A percentile compares a stretch with the other conserved stretches of the same genome.
Conservation (phyloP, 371 early-diverging fungal species). For the Mortierella sp. region DNA sequence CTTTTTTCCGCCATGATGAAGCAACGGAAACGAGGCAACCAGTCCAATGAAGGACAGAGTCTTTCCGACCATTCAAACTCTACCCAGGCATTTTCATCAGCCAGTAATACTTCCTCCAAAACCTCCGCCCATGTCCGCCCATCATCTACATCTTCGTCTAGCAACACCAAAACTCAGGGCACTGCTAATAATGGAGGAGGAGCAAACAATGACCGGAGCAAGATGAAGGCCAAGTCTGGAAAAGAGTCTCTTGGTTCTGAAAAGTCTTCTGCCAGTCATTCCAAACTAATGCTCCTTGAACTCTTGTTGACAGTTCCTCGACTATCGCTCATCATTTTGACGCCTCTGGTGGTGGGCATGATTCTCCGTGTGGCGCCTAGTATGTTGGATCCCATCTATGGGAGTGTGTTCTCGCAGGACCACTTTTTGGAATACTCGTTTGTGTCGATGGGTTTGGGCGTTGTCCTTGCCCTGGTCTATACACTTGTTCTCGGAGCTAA, state of each 20-base stretch:
- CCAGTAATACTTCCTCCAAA: background rate
- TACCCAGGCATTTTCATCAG: background rate
- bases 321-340: conserved; percentile 49
- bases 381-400: conserved; percentile 68
- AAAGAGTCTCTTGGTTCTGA: conserved; percentile 1
- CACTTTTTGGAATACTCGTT: conserved; percentile 46
- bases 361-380: conserved; percentile 57
- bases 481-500: conserved; percentile 9
- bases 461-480: conserved; percentile 48
- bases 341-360: conserved; percentile 55
- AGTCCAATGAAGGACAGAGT: conserved; percentile 12
- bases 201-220: conserved; percentile 4
- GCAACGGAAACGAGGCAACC: conserved; percentile 24
- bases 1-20: conserved; percentile 14
- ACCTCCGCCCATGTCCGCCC: conserved; percentile 13
- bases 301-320: conserved; percentile 51
- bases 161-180: background rate
- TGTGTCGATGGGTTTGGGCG: conserved; percentile 32
- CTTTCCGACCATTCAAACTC: background rate
- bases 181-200: background rate
- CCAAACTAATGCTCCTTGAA: conserved; percentile 44
- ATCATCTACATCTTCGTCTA: conserved; percentile 11
- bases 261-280: conserved; percentile 20
- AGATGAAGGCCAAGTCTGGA: conserved; percentile 5
- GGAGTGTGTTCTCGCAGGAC: conserved; percentile 60